phyloP scores from a whole-genome alignment of 805 yeast genomes.

The Barnettozyma botsteinii region DNA sequence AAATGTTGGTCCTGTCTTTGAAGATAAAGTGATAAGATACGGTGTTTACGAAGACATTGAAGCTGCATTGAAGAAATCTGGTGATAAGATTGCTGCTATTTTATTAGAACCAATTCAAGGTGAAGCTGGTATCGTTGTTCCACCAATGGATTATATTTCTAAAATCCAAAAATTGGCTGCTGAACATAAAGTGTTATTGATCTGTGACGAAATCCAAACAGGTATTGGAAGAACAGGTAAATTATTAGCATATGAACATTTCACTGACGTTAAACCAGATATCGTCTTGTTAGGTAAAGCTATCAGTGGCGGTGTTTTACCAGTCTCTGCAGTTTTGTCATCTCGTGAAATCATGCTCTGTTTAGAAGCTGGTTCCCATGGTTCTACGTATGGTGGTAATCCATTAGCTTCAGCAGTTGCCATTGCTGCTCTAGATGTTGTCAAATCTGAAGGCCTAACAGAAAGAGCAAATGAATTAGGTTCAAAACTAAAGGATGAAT shows the following conservation, averaged over 20 bases:
- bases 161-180: constrained; percentile 70
- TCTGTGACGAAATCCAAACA: constrained; percentile 96
- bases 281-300: constrained; percentile 90
- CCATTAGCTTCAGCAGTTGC: constrained; percentile 92
- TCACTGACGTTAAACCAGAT: constrained; percentile 75
- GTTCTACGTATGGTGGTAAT: constrained; percentile 97
- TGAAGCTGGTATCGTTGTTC: constrained; percentile 96
- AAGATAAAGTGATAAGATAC: constrained; percentile 58
- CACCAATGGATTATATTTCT: constrained; percentile 74
- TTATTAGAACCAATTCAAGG: constrained; percentile 96
- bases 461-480: constrained; percentile 75
- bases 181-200: constrained; percentile 78
- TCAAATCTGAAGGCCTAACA: constrained; percentile 78
- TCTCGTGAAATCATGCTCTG: constrained; percentile 86
- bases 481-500: constrained; percentile 54
- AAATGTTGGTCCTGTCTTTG: constrained; percentile 79
- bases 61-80: constrained; percentile 72
- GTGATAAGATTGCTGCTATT: constrained; percentile 86
- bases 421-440: constrained; percentile 87
- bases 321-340: constrained; percentile 87
- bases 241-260: constrained; percentile 87
- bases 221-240: constrained; percentile 97
- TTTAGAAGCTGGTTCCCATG: constrained; percentile 93
- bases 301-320: constrained; percentile 89
- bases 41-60: constrained; percentile 85